Conservation (phyloP, 371 early-diverging fungal genomes). For the Actinomucor elegans region DNA sequence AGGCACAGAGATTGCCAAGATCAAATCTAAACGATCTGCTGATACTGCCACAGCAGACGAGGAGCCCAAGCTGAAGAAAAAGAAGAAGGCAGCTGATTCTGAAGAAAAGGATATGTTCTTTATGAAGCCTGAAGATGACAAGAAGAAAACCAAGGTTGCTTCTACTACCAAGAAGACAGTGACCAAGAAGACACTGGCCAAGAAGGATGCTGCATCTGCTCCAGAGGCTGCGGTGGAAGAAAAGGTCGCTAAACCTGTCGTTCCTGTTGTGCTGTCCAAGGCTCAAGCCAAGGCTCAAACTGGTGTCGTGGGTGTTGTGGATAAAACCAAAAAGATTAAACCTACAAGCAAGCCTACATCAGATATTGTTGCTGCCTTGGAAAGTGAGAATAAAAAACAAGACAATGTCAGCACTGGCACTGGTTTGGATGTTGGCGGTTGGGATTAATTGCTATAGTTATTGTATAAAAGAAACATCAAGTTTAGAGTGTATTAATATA, state of each 20-base stretch:
- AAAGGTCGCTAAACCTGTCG: neutral
- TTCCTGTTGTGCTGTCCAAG: neutral
- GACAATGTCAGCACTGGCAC: constrained; percentile 23
- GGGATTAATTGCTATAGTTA: no score
- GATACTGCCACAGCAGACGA: neutral
- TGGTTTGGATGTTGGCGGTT: constrained; percentile 48
- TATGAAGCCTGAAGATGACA: constrained; percentile 9
- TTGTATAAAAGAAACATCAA: no score
- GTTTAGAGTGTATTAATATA: no score
- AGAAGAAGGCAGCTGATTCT: constrained; percentile 10
- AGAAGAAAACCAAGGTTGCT: constrained; percentile 3
- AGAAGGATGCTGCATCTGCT: neutral
- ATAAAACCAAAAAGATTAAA: constrained; percentile 37
- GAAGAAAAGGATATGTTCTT: constrained; percentile 13
- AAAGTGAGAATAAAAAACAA: constrained; percentile 19
- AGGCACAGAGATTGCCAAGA: constrained; percentile 29
- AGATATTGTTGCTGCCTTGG: constrained; percentile 32
- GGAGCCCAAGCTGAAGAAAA: constrained; percentile 9
- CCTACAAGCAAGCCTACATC: constrained; percentile 13
- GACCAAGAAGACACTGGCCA: constrained; percentile 1
- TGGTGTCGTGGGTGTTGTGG: constrained; percentile 61
- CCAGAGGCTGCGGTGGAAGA: constrained; percentile 7
- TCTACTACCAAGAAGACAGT: neutral
- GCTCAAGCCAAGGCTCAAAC: constrained; percentile 38
- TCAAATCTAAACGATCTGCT: constrained; percentile 13